phyloP scores from a whole-genome alignment of 2,329 filamentous ascomycete species.

The Metarhizium brunneum region DNA sequence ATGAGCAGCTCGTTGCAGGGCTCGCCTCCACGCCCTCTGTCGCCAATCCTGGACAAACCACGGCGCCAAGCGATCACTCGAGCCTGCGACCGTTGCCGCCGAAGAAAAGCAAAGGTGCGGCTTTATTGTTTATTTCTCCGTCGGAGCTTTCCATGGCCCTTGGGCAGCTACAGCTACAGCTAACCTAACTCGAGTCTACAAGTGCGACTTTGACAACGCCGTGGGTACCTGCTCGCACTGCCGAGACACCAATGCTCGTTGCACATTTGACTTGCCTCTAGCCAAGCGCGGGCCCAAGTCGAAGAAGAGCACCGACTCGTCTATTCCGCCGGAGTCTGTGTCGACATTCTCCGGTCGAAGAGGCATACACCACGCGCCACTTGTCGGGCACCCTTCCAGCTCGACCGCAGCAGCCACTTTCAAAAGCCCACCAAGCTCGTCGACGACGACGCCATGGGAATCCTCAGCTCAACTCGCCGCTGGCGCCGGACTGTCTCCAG shows the following conservation, averaged over 20 bases:
- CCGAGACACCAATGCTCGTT: constrained; percentile 20
- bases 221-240: constrained; percentile 22
- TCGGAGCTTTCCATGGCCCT: constrained; percentile 7
- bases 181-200: too few relatives aligned
- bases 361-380: background rate
- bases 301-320: constrained; percentile 12
- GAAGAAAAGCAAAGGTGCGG: constrained; percentile 25
- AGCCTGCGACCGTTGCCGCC: constrained; percentile 27
- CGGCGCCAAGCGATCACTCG: constrained; percentile 15
- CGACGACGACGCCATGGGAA: constrained; percentile 14
- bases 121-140: constrained; percentile 2
- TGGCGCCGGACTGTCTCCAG: constrained; percentile 15
- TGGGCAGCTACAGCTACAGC: too few relatives aligned
- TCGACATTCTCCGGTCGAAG: constrained; percentile 7
- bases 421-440: constrained; percentile 10
- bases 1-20: constrained; percentile 8
- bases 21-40: constrained; percentile 10
- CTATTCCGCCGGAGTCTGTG: constrained; percentile 8
- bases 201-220: constrained; percentile 19
- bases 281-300: constrained; percentile 28
- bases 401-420: constrained; percentile 4
- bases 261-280: constrained; percentile 28
- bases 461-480: constrained; percentile 7
- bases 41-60: constrained; percentile 5
- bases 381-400: background rate